phyloP scores from a whole-genome alignment of 805 yeast species.

The Pichia exigua region DNA sequence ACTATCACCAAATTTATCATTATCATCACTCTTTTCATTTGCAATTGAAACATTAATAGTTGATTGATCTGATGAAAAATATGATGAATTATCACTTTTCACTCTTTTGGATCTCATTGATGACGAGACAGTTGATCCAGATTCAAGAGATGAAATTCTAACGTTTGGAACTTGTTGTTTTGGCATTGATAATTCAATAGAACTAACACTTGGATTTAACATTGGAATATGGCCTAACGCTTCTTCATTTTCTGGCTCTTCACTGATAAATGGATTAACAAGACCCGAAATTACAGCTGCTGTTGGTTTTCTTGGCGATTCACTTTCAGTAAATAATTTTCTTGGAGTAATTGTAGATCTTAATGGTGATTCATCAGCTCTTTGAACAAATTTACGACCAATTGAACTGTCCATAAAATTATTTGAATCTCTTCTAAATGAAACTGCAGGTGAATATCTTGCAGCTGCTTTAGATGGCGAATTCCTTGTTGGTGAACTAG shows the following conservation, averaged over 20 bases:
- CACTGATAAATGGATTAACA: slow-evolving; percentile 39
- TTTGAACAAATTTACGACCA: slow-evolving; percentile 32
- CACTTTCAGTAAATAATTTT: slow-evolving; percentile 58
- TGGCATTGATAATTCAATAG: slow-evolving; percentile 6
- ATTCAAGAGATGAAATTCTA: slow-evolving; percentile 18
- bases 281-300: slow-evolving; percentile 42
- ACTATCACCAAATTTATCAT: slow-evolving; percentile 9
- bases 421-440: slow-evolving; percentile 27
- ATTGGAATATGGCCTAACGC: slow-evolving; percentile 21
- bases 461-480: slow-evolving; percentile 32
- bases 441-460: slow-evolving; percentile 38
- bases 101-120: slow-evolving; percentile 13
- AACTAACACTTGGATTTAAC: slow-evolving; percentile 14
- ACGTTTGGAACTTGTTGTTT: slow-evolving; percentile 9
- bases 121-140: slow-evolving; percentile 9
- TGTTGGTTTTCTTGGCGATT: slow-evolving; percentile 60
- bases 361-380: slow-evolving; percentile 25
- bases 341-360: slow-evolving; percentile 39
- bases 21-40: slow-evolving; percentile 12
- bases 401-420: slow-evolving; percentile 26
- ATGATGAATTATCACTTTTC: slow-evolving; percentile 10
- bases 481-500: slow-evolving; percentile 24
- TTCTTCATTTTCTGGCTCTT: slow-evolving; percentile 28
- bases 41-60: slow-evolving; percentile 11
- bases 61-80: slow-evolving; percentile 18